A percentile compares a stretch with the other conserved stretches of the same genome.
Conservation (phyloP, 371 early-diverging fungal genomes). For the Basidiobolus meristosporus region DNA sequence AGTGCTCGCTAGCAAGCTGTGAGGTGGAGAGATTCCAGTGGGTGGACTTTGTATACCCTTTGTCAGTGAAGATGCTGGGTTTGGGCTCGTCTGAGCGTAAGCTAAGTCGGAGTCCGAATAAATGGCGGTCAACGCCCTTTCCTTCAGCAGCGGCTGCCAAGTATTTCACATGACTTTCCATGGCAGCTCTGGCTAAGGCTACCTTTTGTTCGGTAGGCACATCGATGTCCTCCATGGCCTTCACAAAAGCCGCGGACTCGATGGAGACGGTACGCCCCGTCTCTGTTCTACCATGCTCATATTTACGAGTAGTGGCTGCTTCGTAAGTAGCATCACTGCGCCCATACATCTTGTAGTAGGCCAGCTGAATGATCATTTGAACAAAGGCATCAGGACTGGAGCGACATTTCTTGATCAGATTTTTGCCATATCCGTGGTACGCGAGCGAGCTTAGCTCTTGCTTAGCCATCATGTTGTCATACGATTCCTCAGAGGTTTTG, state of each 20-base stretch:
- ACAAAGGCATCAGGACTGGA: conserved; percentile 81
- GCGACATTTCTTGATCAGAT: conserved; percentile 72
- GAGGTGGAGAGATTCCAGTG: conserved; percentile 91
- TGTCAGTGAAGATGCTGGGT: conserved; percentile 72
- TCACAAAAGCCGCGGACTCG: conserved; percentile 68
- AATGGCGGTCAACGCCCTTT: conserved; percentile 79
- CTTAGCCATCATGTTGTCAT: conserved; percentile 41
- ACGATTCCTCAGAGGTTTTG: conserved; percentile 33
- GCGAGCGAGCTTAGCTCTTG: conserved; percentile 69
- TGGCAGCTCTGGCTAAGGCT: conserved; percentile 45
- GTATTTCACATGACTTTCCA: conserved; percentile 56
- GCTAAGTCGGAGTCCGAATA: conserved; percentile 53
- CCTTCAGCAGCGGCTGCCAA: conserved; percentile 66
- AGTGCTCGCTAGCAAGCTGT: conserved; percentile 76
- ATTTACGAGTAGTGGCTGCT: conserved; percentile 76
- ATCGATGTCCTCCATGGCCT: conserved; percentile 59
- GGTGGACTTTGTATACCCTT: conserved; percentile 49
- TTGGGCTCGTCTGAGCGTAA: conserved; percentile 46
- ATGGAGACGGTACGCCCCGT: conserved; percentile 66
- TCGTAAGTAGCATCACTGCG: conserved; percentile 71
- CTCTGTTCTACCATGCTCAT: conserved; percentile 89
- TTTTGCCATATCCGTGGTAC: conserved; percentile 77
- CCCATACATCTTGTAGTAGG: conserved; percentile 81
- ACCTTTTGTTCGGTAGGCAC: conserved; percentile 30
- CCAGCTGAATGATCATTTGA: conserved; percentile 92